phyloP scores from a whole-genome alignment of 2,329 filamentous ascomycete species.

The Scedosporium apiospermum region DNA sequence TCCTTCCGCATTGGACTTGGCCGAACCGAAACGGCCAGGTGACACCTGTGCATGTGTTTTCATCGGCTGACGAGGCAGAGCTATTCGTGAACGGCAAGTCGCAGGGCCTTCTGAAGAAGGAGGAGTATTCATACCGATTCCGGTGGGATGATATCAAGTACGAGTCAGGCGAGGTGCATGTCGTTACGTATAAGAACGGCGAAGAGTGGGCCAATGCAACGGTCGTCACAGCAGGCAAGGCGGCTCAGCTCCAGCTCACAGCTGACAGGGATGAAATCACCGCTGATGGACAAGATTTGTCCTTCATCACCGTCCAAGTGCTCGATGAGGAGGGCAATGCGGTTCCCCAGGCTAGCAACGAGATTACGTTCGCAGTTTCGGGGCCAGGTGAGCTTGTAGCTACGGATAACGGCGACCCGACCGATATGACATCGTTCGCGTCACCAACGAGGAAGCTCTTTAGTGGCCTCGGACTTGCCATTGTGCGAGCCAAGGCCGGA shows the following conservation, averaged over 20 bases:
- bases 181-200: slow-evolving; percentile 38
- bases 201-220: slow-evolving; percentile 33
- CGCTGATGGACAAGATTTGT: slow-evolving; percentile 33
- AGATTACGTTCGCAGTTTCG: slow-evolving; percentile 31
- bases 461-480: slow-evolving; percentile 28
- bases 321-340: slow-evolving; percentile 31
- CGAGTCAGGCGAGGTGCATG: slow-evolving; percentile 33
- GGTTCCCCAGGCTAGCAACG: slow-evolving; percentile 31
- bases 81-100: slow-evolving; percentile 42
- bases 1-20: slow-evolving; percentile 49
- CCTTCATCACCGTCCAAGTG: slow-evolving; percentile 35
- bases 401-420: slow-evolving; percentile 42
- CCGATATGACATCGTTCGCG: slow-evolving; percentile 32
- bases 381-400: slow-evolving; percentile 35
- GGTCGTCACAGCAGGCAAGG: slow-evolving; percentile 29
- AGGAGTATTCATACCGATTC: slow-evolving; percentile 33
- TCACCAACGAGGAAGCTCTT: slow-evolving; percentile 28
- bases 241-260: slow-evolving; percentile 26
- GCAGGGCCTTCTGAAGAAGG: slow-evolving; percentile 27
- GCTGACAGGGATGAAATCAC: slow-evolving; percentile 29
- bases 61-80: slow-evolving; percentile 42
- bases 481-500: slow-evolving; percentile 21
- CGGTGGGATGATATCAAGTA: slow-evolving; percentile 44
- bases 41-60: slow-evolving; percentile 46
- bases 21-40: slow-evolving; percentile 32